Evolutionary conservation across 2,329 filamentous ascomycete genomes (phyloP), one percentile per base, ranked within the genome.

Genomic region (Colletotrichum chrysophilum): DNA sequence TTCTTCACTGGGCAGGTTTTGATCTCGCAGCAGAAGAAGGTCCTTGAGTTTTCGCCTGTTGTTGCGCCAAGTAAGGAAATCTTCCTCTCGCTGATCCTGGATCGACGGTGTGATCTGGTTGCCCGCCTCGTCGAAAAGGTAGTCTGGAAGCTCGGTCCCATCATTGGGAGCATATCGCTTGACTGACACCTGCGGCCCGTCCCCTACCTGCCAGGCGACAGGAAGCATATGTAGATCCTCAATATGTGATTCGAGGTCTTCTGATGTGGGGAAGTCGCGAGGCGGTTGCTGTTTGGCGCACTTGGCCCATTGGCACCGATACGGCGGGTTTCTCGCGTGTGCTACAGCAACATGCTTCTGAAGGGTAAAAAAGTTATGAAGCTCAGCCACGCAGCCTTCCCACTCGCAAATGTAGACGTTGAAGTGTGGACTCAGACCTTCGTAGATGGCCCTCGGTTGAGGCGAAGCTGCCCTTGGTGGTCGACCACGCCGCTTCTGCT

Each of bases 321-420:
- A 70, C 38, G 71, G 71, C 14, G 26, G 18, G 18, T 61, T 62
- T 34, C 71, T 34, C 71, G 48, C 84, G 79, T 93, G 92, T 4
- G 92, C 85, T 16, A 86, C 78, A 21, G 82, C 80, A 16, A 93
- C 82, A 77, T 93, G 92, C 71, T 83, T 85, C 28, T 88, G 86
- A 55, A 93, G 81, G 12, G 91, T 93, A 14, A 89, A 89, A 72
- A 92, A 82, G 79, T 93, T 93, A 66, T 93, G 91, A 61, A 93
- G 84, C 82, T 93, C 89, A 5, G 91, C 91, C 34, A 85, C 87
- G 79, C 92, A 93, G 0, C 85, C 85, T 26, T 83, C 77, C 92
- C 92, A 93, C 80, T 93, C 90, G 81, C 92, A 93, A 12, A 87
- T 74, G 79, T 91, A 93, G 3, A 86, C 81, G n/a, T 87, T 72